phyloP scores from a whole-genome alignment of 768 basidiomycete genomes.

The Boletellus ananas region DNA sequence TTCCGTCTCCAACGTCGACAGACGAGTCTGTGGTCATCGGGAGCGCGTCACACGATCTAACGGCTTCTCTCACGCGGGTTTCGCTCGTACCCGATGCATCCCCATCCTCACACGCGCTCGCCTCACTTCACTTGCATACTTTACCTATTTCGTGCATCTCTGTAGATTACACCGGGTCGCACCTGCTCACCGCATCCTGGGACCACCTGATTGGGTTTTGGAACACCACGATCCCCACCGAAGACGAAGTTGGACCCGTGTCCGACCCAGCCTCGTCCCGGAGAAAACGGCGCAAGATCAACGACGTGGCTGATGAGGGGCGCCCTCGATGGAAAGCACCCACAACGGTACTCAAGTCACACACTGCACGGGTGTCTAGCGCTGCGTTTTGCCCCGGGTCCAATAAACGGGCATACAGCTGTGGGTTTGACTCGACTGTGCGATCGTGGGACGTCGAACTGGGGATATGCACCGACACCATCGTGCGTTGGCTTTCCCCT shows the following conservation, averaged over 20 bases:
- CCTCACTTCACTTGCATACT: constrained; percentile 82
- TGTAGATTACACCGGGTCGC: constrained; percentile 49
- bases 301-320: constrained; percentile 25
- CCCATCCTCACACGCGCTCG: constrained; percentile 36
- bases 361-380: constrained; percentile 77
- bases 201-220: constrained; percentile 83
- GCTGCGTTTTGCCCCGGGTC: constrained; percentile 51
- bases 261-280: constrained; percentile 16
- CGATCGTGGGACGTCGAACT: constrained; percentile 82
- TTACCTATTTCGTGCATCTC: constrained; percentile 72
- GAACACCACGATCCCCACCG: constrained; percentile 57
- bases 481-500: constrained; percentile 39
- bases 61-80: constrained; percentile 50
- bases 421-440: constrained; percentile 88
- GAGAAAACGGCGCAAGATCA: constrained; percentile 64
- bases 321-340: constrained; percentile 64
- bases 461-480: constrained; percentile 66
- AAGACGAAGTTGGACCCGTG: constrained; percentile 53
- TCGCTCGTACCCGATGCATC: constrained; percentile 8
- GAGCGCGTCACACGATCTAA: constrained; percentile 77
- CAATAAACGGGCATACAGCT: constrained; percentile 56
- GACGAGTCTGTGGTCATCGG: constrained; percentile 45
- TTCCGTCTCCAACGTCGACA: constrained; percentile 36
- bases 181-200: constrained; percentile 83
- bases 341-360: constrained; percentile 69